Evolutionary conservation across 2,329 filamentous ascomycete genomes (phyloP).

Genomic region (Alternaria triticina): DNA sequence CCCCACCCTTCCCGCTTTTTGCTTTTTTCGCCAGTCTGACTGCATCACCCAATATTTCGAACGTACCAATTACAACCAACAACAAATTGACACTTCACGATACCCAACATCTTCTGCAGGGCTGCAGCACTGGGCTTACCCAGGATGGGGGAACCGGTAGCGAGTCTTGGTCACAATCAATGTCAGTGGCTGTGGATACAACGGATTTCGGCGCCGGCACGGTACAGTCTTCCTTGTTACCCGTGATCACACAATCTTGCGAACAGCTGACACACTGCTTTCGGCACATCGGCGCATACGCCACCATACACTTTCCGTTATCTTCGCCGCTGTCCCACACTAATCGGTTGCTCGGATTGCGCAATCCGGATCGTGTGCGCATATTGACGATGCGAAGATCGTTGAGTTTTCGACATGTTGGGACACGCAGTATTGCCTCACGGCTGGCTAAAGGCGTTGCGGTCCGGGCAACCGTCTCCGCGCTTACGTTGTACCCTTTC

Average conservation of each 20-base stretch:
- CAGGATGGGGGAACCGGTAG: background rate
- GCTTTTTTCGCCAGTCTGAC: background rate
- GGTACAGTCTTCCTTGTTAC: background rate
- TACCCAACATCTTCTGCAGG: background rate
- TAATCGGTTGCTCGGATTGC: constrained; percentile 1
- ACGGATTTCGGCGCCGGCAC: constrained; percentile 5
- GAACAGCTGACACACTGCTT: constrained; percentile 6
- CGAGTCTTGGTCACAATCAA: background rate
- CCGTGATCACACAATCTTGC: background rate
- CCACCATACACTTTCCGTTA: background rate
- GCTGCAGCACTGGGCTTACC: constrained; percentile 4
- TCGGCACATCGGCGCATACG: background rate
- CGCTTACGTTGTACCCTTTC: constrained; percentile 31
- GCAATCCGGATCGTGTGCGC: background rate
- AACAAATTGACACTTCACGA: background rate
- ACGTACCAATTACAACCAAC: background rate
- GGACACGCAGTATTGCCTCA: background rate
- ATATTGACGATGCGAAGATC: constrained; percentile 6
- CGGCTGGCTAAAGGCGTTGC: constrained; percentile 37
- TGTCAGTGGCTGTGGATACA: background rate
- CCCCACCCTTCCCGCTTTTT: background rate
- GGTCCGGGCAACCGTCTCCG: constrained; percentile 43
- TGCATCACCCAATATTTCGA: background rate
- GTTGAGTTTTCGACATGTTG: background rate
- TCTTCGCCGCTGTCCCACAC: background rate